Evolutionary conservation across 73 alveolate genomes (phyloP), one percentile per base, ranked within the genome.

Genomic region (Blepharisma stoltei): DNA sequence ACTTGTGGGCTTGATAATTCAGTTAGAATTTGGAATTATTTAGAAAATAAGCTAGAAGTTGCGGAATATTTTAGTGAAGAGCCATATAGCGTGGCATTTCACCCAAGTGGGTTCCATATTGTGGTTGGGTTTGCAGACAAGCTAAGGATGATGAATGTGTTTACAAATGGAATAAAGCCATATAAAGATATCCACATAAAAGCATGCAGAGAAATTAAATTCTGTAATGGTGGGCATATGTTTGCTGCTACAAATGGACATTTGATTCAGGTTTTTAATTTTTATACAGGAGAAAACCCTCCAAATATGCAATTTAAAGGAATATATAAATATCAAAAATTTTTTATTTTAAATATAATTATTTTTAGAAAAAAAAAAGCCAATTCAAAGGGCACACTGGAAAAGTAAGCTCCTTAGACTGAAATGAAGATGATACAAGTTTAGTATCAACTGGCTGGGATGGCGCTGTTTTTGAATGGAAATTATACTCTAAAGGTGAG

Each of bases 1-100:
- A 96, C 99, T 41, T 98, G 99, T 81, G 94, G 98, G 54, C 82
- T 86, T 37, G 99, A 98, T 86, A 97, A 97, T 81, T 90, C 98
- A 41, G 99, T 98, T 8, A 81, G 99, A 25, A 94, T 98, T 9
- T 98, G 99, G 99, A 97, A 98, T 89, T 98, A 94, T 76, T 92
- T 86, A 78, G 92, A 90, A 83, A 88, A 90, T 86, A 87, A 88
- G 60, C 97, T 97, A 67, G 98, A 96, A 85, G 94, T 95, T 52
- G 81, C 90, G 75, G 90, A 89, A 84, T 70, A 80, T 52, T 95
- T 95, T 88, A 92, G 89, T 54, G 99, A 94, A 82, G 98, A 90
- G 81, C 83, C 78, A 9, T 77, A 68, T 47, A 67, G 89, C 70
- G 88, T 84, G 7, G 91, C 91, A 23, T 84, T 84, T 37, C 91